Evolutionary conservation across 1,284 basidiomycete genomes (phyloP).

Genomic region (Malassezia pachydermatis): DNA sequence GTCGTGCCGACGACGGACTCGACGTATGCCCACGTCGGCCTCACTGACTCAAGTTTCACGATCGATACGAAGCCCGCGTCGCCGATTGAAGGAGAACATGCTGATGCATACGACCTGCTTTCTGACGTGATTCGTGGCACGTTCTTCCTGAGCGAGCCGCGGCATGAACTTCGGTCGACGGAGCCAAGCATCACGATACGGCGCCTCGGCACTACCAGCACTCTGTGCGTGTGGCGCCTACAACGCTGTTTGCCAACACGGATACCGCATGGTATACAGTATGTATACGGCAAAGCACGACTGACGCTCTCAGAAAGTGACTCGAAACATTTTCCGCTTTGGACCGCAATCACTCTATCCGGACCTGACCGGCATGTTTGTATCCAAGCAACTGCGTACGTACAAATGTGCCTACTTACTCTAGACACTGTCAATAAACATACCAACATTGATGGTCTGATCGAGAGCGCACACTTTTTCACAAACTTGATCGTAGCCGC

Average conservation of each 20-base stretch:
- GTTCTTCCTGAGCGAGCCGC: conserved; percentile 54
- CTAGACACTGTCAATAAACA: conserved; percentile 59
- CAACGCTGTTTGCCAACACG: conserved; percentile 54
- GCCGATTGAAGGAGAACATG: conserved; percentile 4
- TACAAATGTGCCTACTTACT: neutral
- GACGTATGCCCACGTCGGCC: conserved; percentile 3
- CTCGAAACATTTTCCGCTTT: conserved; percentile 55
- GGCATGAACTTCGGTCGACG: conserved; percentile 54
- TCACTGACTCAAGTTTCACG: conserved; percentile 4
- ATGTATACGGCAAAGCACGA: conserved; percentile 41
- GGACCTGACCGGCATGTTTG: conserved; percentile 46
- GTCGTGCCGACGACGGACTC: conserved; percentile 11
- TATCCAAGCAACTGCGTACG: conserved; percentile 51
- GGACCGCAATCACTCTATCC: conserved; percentile 31
- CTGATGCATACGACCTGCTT: conserved; percentile 48
- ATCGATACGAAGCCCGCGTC: conserved; percentile 3
- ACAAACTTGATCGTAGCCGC: conserved; percentile 52
- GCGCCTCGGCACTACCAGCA: conserved; percentile 51
- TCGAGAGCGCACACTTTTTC: conserved; percentile 52
- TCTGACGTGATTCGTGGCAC: conserved; percentile 51
- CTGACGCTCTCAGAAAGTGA: conserved; percentile 51
- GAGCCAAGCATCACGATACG: conserved; percentile 52
- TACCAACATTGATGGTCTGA: conserved; percentile 47
- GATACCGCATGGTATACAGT: conserved; percentile 54
- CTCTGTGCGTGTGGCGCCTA: conserved; percentile 52